These are phyloP conservation scores for Bisporella sp. DNA, from an alignment of 2,329 filamentous ascomycete genomes.

Conservation along the genomic window DNA sequence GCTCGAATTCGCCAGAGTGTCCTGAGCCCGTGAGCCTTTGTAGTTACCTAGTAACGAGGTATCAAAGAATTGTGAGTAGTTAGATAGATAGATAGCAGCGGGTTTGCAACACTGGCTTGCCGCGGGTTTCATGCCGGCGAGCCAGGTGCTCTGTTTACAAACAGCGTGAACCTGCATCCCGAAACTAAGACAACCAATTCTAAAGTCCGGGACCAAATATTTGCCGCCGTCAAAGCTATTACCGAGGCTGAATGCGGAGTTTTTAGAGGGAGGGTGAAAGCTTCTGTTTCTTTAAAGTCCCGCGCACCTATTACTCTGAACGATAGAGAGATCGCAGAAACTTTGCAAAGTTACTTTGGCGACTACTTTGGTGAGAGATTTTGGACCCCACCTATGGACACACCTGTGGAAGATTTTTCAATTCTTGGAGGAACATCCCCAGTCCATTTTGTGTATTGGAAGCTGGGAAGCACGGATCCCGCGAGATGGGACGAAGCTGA, in stretches of 20 bases:
- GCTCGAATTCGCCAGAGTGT: constrained; percentile 15
- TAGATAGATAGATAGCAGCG: constrained; percentile 4
- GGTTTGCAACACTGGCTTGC: constrained; percentile 11
- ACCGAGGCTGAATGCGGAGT: no score
- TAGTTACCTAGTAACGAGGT: constrained; percentile 13
- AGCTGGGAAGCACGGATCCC: constrained; percentile 45
- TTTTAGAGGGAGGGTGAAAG: no score
- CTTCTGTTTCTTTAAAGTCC: no score
- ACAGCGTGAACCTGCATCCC: no score
- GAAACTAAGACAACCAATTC: no score
- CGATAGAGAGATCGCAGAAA: no score
- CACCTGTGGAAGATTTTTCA: constrained; percentile 25
- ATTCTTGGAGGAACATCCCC: constrained; percentile 40
- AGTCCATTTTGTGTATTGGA: constrained; percentile 47
- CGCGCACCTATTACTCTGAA: no score
- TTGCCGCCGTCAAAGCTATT: no score
- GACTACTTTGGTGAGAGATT: no score
- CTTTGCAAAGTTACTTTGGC: no score
- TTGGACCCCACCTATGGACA: background rate
- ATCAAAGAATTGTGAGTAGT: constrained; percentile 15
- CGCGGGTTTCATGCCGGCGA: constrained; percentile 8
- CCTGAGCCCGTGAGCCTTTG: constrained; percentile 12
- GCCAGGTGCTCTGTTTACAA: background rate
- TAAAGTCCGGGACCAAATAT: no score
- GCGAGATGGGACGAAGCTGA: constrained; percentile 42